Evolutionary conservation across 768 basidiomycete genomes (phyloP).

Genomic region (Termitomyces sp.): DNA sequence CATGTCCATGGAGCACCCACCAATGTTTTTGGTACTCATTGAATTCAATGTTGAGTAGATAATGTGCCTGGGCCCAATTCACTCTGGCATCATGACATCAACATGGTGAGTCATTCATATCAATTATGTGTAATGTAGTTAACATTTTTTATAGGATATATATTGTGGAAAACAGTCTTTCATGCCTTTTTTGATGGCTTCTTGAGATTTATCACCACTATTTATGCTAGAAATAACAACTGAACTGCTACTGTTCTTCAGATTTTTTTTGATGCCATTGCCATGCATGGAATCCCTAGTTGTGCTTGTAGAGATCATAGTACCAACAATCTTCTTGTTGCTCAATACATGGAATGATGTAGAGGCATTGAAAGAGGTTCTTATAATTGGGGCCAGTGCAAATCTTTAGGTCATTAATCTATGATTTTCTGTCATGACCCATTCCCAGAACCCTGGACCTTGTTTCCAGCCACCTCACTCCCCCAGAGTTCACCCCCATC

Average conservation of each 20-base stretch:
- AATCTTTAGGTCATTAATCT: too few relatives aligned
- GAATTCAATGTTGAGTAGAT: conserved; percentile 15
- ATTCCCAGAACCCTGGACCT: too few relatives aligned
- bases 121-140: neutral
- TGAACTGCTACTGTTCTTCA: neutral
- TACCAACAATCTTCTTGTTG: neutral
- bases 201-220: neutral
- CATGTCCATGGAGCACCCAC: conserved; percentile 11
- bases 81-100: conserved; percentile 2
- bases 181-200: conserved; percentile 2
- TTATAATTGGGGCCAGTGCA: neutral
- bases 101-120: neutral
- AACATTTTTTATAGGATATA: neutral
- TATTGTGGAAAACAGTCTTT: neutral
- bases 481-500: too few relatives aligned
- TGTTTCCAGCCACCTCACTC: too few relatives aligned
- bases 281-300: neutral
- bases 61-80: neutral
- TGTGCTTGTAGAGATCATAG: neutral
- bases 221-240: conserved; percentile 4
- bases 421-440: too few relatives aligned
- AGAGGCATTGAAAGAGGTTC: neutral
- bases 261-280: neutral
- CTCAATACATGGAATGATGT: neutral
- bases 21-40: too few relatives aligned